Base-by-base conservation (phyloP, 257 asterid species). In the Fraxinus anomala region DNA sequence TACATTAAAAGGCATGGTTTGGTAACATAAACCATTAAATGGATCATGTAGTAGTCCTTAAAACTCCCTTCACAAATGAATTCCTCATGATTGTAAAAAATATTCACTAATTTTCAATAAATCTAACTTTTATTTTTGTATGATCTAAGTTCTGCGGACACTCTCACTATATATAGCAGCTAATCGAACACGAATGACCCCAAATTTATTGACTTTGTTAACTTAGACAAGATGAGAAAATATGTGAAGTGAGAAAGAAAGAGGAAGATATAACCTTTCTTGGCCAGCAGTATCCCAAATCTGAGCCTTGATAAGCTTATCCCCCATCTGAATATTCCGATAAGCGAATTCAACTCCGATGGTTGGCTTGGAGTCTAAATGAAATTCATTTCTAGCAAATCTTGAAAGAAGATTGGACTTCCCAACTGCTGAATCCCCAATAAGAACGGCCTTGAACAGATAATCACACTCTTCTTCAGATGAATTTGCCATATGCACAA, bases 201-300 rank as follows among this genome's bases (percentile, higher is more conserved):
- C 4, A 34, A 37, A 69, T 44, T 44, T 47, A 47, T 47, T 47
- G 56, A 3, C 21, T 19, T 70, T 16, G 36, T 8, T 19, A 5
- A 2, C 26, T 4, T 6, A 17, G 7, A 19, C 19, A 2, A 0
- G 33, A 2, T 24, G 10, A 63, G 5, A 63, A 10, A 63, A 7
- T 24, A 63, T 63, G 16, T 23, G 34, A 63, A 24, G 33, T 23
- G 17, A 63, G 1, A 6, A 63, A 37, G 40, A 33, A 7, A 51
- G 75, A 68, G 67, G 40, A 1, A 49, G 24, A 11, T 21, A 0
- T 0, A 34, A 92, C 97, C 98, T 91, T 82, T 93, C 98, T 89
- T 93, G 98, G 67, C 98, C 98, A 16, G 98, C 98, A 3, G 98
- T 93, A 59, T 93, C 98, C 98, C 98, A 93, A 78, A 93, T 86